Percentiles rank a stretch among this genome's conserved stretches.
These are phyloP conservation scores for Cystobasidiaceae sp. DNA, from an alignment of 1,284 basidiomycete genomes.

Conservation along the genomic window DNA sequence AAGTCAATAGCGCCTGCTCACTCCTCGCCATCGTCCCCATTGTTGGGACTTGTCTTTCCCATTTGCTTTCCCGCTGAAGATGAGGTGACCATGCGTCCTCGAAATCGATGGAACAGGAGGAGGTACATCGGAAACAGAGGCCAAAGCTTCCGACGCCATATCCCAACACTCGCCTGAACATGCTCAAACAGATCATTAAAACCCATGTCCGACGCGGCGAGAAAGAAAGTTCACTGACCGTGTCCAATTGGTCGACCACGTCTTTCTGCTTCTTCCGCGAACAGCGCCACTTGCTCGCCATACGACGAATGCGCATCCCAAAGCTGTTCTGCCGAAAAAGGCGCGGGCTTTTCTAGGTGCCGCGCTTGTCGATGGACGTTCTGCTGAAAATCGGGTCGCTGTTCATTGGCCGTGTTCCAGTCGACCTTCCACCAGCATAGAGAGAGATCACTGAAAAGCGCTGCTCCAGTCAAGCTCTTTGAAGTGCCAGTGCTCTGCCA, in stretches of 20 bases:
- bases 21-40: constrained; percentile 54
- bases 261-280: constrained; percentile 53
- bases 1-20: neutral
- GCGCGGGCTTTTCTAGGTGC: constrained; percentile 50
- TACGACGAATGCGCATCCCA: constrained; percentile 53
- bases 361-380: constrained; percentile 39
- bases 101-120: constrained; percentile 53
- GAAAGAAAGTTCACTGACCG: constrained; percentile 43
- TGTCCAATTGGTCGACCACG: constrained; percentile 52
- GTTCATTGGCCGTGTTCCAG: constrained; percentile 2
- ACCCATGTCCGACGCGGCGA: neutral
- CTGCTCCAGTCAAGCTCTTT: constrained; percentile 31
- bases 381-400: neutral
- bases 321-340: constrained; percentile 47
- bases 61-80: constrained; percentile 52
- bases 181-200: neutral
- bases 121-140: constrained; percentile 51
- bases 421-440: constrained; percentile 15
- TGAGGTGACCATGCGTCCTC: constrained; percentile 57
- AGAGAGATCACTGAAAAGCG: constrained; percentile 35
- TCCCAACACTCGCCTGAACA: constrained; percentile 55
- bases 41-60: constrained; percentile 41
- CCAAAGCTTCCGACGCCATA: constrained; percentile 55
- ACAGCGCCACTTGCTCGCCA: constrained; percentile 53
- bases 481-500: constrained; percentile 20